Conservation (phyloP, 345 rosid genomes). For the Durio zibethinus region DNA sequence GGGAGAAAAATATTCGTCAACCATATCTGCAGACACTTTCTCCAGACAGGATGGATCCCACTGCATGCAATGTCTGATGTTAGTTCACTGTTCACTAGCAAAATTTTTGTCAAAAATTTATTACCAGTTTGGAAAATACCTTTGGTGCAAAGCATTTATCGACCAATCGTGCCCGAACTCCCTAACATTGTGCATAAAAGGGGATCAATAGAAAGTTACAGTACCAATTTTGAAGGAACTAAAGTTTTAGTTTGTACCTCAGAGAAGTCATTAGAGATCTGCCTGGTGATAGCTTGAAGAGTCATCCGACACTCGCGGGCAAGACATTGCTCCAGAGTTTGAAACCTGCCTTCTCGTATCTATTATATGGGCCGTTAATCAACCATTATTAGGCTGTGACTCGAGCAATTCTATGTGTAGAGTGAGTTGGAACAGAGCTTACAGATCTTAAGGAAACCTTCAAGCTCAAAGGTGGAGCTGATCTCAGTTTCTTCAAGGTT, state of each 20-base stretch:
- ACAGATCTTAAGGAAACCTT: conserved; percentile 82
- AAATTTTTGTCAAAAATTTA: not conserved
- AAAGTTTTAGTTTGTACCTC: conserved; percentile 46
- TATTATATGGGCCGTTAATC: conserved; percentile 22
- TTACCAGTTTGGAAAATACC: conserved; percentile 27
- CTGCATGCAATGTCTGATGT: conserved; percentile 33
- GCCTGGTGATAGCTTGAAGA: conserved; percentile 52
- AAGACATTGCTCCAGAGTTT: conserved; percentile 76
- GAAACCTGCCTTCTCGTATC: conserved; percentile 71
- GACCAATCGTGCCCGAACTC: conserved; percentile 74
- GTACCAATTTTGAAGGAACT: not conserved
- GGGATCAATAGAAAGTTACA: not conserved
- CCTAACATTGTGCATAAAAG: conserved; percentile 31
- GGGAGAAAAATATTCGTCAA: conserved; percentile 57
- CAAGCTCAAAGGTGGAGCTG: conserved; percentile 79
- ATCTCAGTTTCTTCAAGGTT: conserved; percentile 58
- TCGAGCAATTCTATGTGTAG: not conserved
- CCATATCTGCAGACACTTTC: conserved; percentile 70
- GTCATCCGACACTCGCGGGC: conserved; percentile 72
- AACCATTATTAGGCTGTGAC: not conserved
- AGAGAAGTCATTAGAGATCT: conserved; percentile 46
- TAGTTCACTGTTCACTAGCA: not conserved
- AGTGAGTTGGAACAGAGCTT: conserved; percentile 29
- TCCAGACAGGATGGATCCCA: conserved; percentile 75
- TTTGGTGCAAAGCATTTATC: conserved; percentile 67